Percentiles rank a stretch among this genome's conserved stretches.
Conservation (phyloP, 768 basidiomycete genomes). For the Hydnomerulius pinastri region DNA sequence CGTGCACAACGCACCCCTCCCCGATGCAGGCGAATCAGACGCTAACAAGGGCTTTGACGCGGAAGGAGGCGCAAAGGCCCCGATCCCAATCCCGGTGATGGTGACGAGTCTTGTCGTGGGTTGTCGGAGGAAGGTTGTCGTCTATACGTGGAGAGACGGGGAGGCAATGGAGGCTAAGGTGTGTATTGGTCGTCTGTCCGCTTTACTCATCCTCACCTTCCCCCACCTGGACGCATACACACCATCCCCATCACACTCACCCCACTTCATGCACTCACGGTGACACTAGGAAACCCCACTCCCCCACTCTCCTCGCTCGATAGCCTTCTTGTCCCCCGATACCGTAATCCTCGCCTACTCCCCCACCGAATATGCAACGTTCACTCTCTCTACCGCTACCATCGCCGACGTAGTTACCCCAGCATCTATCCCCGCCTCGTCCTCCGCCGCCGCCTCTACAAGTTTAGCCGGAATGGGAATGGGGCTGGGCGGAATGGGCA, state of each 20-base stretch:
- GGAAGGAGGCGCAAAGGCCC: constrained; percentile 14
- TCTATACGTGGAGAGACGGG: constrained; percentile 88
- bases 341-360: constrained; percentile 77
- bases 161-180: constrained; percentile 75
- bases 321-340: constrained; percentile 69
- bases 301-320: constrained; percentile 87
- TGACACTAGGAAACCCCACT: constrained; percentile 79
- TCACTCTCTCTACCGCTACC: constrained; percentile 61
- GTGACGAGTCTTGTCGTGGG: constrained; percentile 84
- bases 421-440: constrained; percentile 34
- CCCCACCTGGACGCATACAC: too few relatives aligned
- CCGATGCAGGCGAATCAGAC: constrained; percentile 12
- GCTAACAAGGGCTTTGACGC: constrained; percentile 9
- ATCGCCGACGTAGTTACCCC: constrained; percentile 56
- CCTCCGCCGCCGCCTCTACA: constrained; percentile 29
- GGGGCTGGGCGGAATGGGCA: too few relatives aligned
- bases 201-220: too few relatives aligned
- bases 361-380: constrained; percentile 64
- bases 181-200: too few relatives aligned
- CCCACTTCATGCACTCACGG: too few relatives aligned
- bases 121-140: constrained; percentile 79
- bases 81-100: constrained; percentile 58
- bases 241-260: too few relatives aligned
- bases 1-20: constrained; percentile 45
- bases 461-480: too few relatives aligned